These are phyloP conservation scores for Fusarium buxicola DNA, from an alignment of 2,329 filamentous ascomycete species.

Conservation along the genomic window DNA sequence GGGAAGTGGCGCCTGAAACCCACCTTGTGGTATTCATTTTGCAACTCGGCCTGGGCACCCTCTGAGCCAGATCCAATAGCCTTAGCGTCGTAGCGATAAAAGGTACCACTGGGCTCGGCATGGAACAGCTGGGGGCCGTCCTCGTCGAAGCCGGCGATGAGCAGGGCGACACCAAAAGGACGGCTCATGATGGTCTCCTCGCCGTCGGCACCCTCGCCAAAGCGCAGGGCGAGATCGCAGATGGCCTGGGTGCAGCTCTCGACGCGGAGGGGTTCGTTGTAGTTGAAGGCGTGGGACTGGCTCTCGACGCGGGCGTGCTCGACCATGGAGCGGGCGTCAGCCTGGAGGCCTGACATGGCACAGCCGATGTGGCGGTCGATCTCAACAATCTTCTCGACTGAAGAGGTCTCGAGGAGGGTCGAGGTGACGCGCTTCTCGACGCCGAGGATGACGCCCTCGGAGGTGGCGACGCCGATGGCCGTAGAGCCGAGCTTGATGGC, in stretches of 20 bases:
- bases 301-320: slow-evolving; percentile 98
- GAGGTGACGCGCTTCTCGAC: slow-evolving; percentile 99
- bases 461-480: slow-evolving; percentile 96
- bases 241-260: slow-evolving; percentile 99
- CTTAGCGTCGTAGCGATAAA: slow-evolving; percentile 99
- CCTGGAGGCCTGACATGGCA: slow-evolving; percentile 98
- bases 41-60: slow-evolving; percentile 95
- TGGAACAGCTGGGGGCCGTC: slow-evolving; percentile 98
- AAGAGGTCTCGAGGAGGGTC: slow-evolving; percentile 95
- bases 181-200: slow-evolving; percentile 99
- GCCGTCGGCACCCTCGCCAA: slow-evolving; percentile 96
- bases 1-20: slow-evolving; percentile 19
- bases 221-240: slow-evolving; percentile 94
- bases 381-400: slow-evolving; percentile 99
- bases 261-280: slow-evolving; percentile 92
- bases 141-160: slow-evolving; percentile 98
- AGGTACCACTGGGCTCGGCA: slow-evolving; percentile 96
- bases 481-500: slow-evolving; percentile 99
- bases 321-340: slow-evolving; percentile 96
- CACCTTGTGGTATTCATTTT: slow-evolving; percentile 98
- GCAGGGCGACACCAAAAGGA: slow-evolving; percentile 93
- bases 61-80: slow-evolving; percentile 98
- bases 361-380: slow-evolving; percentile 99
- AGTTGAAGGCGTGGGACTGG: slow-evolving; percentile 98
- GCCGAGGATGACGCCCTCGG: slow-evolving; percentile 93